Base-by-base conservation (phyloP, 495 filamentous ascomycete genomes). In the Penicillium verhagenii region DNA sequence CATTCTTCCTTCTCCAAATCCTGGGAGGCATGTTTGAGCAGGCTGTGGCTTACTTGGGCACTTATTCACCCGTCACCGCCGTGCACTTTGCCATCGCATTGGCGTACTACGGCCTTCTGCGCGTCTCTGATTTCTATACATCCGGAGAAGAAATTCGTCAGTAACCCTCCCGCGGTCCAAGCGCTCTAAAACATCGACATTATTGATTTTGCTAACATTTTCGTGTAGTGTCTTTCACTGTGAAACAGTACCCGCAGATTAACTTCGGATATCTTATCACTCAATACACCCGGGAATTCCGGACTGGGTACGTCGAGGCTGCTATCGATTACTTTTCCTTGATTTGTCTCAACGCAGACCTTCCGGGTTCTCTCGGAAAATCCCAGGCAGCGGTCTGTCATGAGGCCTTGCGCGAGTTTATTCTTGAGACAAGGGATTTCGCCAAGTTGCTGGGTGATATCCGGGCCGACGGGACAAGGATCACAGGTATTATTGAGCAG, bases 21-120 rank as follows among this genome's bases (percentile, higher is more conserved):
- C 77, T 97, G 48, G 86, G 86, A 45, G 94, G 94, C 60, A 88
- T 97, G 86, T 99, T 96, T 63, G 94, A 99, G 75, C 88, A 92
- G 63, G 94, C 93, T 10, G 82, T 97, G 50, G 82, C 87, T 16
- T 97, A 93, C 71, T 80, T 99, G 29, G 96, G 94, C 62, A 82
- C 85, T 19, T 90, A 91, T 73, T 86, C 89, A 9, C 94, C 94
- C 53, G 86, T 95, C 44, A 90, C 94, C 59, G 93, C 91, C 11
- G 90, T 96, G 37, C 94, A 99, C 73, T 96, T 97, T 67, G 91
- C 91, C 31, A 90, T 97, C 62, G 90, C 86, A 2, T 77, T 97
- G 23, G 83, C 84, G 50, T 97, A 88, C 69, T 99, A 99, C 66
- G 94, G 94, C 14, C 82, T 99, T 29, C 72, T 99, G 47, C 86